Evolutionary conservation across 768 basidiomycete genomes (phyloP).

Genomic region (Leccinum truebloodii): DNA sequence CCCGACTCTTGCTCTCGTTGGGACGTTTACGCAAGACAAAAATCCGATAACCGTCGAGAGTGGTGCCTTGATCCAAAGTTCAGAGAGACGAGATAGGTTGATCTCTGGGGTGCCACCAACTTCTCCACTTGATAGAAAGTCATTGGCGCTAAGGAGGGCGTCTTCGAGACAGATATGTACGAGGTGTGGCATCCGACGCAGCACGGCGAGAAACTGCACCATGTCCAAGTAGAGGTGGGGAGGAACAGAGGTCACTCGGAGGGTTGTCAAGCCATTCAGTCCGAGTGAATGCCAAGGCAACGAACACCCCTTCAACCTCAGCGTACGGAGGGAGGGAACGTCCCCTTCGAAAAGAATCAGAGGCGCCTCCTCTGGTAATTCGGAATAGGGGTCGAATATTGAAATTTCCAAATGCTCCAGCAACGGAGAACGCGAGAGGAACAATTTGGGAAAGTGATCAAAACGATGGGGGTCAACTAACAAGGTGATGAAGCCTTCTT

Average conservation of each 20-base stretch:
- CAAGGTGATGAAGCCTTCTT: neutral
- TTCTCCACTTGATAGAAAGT: neutral
- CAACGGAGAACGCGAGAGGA: neutral
- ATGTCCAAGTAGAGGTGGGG: conserved; percentile 25
- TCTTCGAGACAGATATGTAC: conserved; percentile 35
- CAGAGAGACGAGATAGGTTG: conserved; percentile 5
- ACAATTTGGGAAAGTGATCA: neutral
- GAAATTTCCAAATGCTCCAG: neutral
- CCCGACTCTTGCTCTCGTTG: neutral
- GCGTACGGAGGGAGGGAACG: conserved; percentile 3
- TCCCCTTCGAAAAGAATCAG: neutral
- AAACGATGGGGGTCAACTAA: neutral
- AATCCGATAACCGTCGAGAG: neutral
- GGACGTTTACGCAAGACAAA: conserved; percentile 10
- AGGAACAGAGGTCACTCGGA: conserved; percentile 33
- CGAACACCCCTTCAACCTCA: neutral
- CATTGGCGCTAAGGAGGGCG: conserved; percentile 21
- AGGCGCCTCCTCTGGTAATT: neutral
- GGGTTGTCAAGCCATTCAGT: conserved; percentile 31
- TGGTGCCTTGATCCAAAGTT: neutral
- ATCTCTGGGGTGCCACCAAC: neutral
- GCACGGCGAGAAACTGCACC: conserved; percentile 31
- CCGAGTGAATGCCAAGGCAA: neutral
- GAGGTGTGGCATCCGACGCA: conserved; percentile 37
- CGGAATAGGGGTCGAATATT: neutral